These are phyloP conservation scores for Planoprotostelium fungivorum DNA, from an alignment of 78 protist species.

Conservation along the genomic window DNA sequence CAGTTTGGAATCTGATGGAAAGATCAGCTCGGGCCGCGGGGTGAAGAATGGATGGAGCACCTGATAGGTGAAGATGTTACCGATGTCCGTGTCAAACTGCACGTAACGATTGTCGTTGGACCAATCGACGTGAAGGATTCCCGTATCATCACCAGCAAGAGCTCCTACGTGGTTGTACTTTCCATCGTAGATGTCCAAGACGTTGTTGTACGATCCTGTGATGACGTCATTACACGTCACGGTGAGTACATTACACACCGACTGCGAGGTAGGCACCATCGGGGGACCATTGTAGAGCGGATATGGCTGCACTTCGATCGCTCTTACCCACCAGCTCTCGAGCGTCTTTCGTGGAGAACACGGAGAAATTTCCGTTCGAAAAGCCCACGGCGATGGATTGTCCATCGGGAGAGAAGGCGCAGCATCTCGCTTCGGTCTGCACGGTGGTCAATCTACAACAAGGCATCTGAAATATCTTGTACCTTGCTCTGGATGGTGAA, in stretches of 20 bases:
- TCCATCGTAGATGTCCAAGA: conserved; percentile 24
- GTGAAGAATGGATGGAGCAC: background rate
- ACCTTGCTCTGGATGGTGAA: background rate
- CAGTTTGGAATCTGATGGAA: background rate
- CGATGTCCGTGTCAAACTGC: conserved; percentile 1
- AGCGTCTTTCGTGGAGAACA: background rate
- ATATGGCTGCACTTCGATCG: conserved; percentile 5
- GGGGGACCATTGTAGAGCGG: conserved; percentile 21
- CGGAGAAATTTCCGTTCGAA: background rate
- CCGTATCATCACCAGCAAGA: background rate
- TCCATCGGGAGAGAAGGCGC: background rate
- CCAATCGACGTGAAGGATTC: conserved; percentile 20
- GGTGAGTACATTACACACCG: conserved; percentile 3
- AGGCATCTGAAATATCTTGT: background rate
- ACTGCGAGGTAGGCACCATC: conserved; percentile 21
- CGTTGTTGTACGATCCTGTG: conserved; percentile 16
- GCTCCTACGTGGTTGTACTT: background rate
- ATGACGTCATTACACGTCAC: background rate
- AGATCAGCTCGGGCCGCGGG: background rate
- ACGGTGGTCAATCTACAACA: background rate
- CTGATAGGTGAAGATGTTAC: background rate
- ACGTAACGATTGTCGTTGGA: background rate
- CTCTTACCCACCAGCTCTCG: background rate
- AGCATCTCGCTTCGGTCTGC: background rate
- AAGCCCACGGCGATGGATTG: background rate